Evolutionary conservation across 768 basidiomycete species (phyloP).

Genomic region (Trametes gibbosa): DNA sequence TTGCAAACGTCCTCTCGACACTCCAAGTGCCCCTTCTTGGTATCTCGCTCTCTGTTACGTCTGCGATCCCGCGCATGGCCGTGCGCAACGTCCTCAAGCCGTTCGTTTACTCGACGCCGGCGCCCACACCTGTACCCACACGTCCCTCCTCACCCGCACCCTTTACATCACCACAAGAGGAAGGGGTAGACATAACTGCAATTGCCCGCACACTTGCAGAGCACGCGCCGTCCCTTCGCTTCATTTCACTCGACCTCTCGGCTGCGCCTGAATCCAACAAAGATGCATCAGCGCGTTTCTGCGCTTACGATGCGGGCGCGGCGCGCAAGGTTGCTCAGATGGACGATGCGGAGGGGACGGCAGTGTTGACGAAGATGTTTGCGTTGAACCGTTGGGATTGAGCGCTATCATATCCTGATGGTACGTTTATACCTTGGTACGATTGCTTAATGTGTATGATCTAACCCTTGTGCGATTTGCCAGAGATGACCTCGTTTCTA

Average conservation of each 20-base stretch:
- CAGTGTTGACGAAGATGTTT: not conserved
- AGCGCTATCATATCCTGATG: not conserved
- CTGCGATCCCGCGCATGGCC: not conserved
- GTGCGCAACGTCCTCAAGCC: not conserved
- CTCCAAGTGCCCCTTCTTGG: not conserved
- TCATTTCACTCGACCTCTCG: constrained; percentile 10
- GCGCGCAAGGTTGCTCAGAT: not conserved
- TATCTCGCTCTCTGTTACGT: constrained; percentile 10
- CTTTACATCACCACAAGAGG: not conserved
- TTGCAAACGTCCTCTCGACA: not conserved
- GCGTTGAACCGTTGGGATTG: constrained; percentile 15
- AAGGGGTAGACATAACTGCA: constrained; percentile 3
- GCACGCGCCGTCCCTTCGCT: constrained; percentile 1
- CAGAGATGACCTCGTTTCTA: not conserved
- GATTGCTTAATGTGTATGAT: too few species aligned
- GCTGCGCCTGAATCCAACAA: not conserved
- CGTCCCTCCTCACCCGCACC: too few species aligned
- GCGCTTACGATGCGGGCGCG: not conserved
- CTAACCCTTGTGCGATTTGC: too few species aligned
- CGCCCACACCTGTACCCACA: too few species aligned
- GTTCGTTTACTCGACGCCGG: not conserved
- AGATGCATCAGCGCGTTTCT: constrained; percentile 2
- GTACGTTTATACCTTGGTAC: not conserved
- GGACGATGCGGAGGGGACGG: constrained; percentile 1
- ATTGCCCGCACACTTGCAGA: constrained; percentile 6